Evolutionary conservation across 805 yeast genomes (phyloP).

Genomic region (Torulaspora quercuum): DNA sequence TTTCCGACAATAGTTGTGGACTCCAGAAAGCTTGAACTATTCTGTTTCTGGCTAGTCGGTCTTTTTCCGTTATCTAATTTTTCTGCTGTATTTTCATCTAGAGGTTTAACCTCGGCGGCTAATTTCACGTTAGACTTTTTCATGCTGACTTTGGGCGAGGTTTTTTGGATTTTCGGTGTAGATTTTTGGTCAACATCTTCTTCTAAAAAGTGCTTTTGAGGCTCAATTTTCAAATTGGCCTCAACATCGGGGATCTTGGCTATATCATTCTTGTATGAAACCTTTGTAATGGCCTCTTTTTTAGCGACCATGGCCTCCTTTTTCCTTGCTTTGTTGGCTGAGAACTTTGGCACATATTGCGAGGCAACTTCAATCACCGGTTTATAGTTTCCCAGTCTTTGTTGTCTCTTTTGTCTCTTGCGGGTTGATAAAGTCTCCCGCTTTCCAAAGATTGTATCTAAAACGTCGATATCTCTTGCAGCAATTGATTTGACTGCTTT

Average conservation of each 20-base stretch:
- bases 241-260: neutral
- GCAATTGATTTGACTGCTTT: conserved; percentile 17
- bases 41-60: no score
- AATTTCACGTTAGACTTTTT: neutral
- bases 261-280: neutral
- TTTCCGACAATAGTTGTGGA: conserved; percentile 14
- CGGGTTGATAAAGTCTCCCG: conserved; percentile 1
- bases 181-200: neutral
- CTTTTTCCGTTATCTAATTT: no score
- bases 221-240: no score
- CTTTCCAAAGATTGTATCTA: conserved; percentile 28
- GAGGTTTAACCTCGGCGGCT: no score
- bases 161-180: no score
- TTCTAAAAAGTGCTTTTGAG: neutral
- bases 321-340: conserved; percentile 6
- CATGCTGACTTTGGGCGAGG: no score
- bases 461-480: conserved; percentile 22
- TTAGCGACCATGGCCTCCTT: neutral
- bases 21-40: conserved; percentile 5
- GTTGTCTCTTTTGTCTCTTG: conserved; percentile 17
- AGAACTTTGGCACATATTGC: conserved; percentile 18
- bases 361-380: conserved; percentile 23
- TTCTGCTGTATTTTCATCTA: no score
- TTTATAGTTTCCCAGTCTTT: conserved; percentile 18
- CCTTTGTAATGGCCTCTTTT: neutral